Evolutionary conservation across 768 basidiomycete species (phyloP), one percentile per base, ranked within the genome.

Genomic region (Amanita pallidorosea): DNA sequence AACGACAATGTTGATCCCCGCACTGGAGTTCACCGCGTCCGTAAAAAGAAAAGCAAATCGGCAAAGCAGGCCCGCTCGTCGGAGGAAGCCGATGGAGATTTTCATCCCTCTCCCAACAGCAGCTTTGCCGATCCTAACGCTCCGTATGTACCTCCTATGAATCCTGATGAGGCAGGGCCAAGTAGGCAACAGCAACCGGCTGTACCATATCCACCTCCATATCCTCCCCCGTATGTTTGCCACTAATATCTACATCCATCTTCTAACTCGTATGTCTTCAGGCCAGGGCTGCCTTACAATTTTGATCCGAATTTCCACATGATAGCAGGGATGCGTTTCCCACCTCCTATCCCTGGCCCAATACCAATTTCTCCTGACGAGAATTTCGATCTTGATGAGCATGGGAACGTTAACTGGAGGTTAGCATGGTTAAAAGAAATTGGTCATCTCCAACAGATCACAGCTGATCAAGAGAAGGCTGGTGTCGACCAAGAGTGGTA

Each of bases 1-100:
- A 89, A 91, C 59, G 88, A 91, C 59, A 85, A 86, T 58, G 86
- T 91, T 40, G 88, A 91, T 60, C 88, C 88, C 45, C 85, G 88
- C 36, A 90, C 89, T 3, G 89, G 89, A 33, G 89, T 91, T 29
- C 89, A 92, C 61, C 81, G 89, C 22, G 77, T 90, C 49, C 83
- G 89, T 61, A 91, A 91, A 69, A 91, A 90, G 74, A 88, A 89
- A 61, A 74, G 75, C 40, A 85, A 88, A 64, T 71, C 73, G 15
- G 64, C 70, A 52, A 73, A 69, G 49, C 50, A 51, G 31, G 65
- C 62, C 46, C 70, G 74, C 40, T 65, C 67, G 15, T 77, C 77
- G 11, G 77, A 75, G 55, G 84, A 82, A 57, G 73, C 72, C 17
- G 82, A 85, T 55, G 70, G 78, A 31, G 85, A 87, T 54, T 88